Conservation (phyloP, 2,329 filamentous ascomycete genomes). For the Trichophaea hybrida region DNA sequence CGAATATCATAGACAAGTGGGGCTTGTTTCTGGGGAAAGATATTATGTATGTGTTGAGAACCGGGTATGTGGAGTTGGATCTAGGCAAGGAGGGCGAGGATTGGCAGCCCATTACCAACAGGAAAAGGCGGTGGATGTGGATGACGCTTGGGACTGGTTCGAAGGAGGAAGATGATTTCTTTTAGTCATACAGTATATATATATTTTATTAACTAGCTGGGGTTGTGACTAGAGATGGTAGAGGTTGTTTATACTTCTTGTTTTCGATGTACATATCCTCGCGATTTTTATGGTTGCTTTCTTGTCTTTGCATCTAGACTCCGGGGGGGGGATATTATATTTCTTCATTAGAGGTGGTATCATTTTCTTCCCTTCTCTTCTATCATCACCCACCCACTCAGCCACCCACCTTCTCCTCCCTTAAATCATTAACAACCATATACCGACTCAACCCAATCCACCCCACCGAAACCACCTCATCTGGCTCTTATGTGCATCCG, state of each 20-base stretch:
- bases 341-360: no score
- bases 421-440: slow-evolving; percentile 88
- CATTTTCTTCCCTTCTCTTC: no score
- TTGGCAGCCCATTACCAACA: not conserved
- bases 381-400: no score
- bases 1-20: slow-evolving; percentile 14
- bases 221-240: not conserved
- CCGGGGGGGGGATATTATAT: no score
- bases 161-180: slow-evolving; percentile 19
- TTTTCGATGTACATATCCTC: slow-evolving; percentile 1
- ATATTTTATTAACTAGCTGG: not conserved
- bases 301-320: not conserved
- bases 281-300: not conserved
- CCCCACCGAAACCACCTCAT: slow-evolving; percentile 97
- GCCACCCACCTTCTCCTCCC: slow-evolving; percentile 36
- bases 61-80: slow-evolving; percentile 13
- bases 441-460: slow-evolving; percentile 87
- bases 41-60: slow-evolving; percentile 9
- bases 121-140: slow-evolving; percentile 13
- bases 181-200: not conserved
- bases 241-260: not conserved
- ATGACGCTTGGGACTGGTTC: slow-evolving; percentile 18
- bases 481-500: slow-evolving; percentile 75
- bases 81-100: slow-evolving; percentile 5
- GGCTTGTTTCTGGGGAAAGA: slow-evolving; percentile 9